Evolutionary conservation across 2,329 filamentous ascomycete species (phyloP).

Genomic region (Penicillium oxalicum): DNA sequence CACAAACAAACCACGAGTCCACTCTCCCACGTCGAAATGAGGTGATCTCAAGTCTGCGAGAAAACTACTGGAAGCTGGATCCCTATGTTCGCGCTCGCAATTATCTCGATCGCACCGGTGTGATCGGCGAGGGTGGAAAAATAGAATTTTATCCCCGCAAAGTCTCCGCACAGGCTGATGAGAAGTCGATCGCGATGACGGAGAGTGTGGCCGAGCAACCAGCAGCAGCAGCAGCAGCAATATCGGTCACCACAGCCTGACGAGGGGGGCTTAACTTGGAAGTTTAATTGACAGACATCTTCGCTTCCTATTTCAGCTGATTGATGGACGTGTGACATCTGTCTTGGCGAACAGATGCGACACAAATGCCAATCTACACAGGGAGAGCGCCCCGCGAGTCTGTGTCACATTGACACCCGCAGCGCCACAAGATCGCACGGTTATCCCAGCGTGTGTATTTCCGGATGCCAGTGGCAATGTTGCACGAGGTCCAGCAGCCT

Average conservation of each 20-base stretch:
- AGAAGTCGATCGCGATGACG: not conserved
- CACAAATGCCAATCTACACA: not conserved
- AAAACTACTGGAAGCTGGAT: constrained; percentile 15
- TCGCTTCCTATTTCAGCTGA: too few species aligned
- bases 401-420: too few species aligned
- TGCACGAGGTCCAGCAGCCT: too few species aligned
- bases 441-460: too few species aligned
- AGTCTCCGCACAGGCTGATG: not conserved
- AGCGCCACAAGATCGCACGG: too few species aligned
- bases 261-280: too few species aligned
- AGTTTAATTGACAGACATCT: not conserved
- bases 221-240: not conserved
- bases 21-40: constrained; percentile 1
- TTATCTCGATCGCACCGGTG: constrained; percentile 14
- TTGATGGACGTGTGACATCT: too few species aligned
- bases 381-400: too few species aligned
- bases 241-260: not conserved
- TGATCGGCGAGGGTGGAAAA: constrained; percentile 12
- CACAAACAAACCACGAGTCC: not conserved
- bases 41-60: constrained; percentile 8
- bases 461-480: too few species aligned
- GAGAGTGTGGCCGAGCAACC: not conserved
- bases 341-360: too few species aligned
- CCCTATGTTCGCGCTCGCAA: constrained; percentile 10
- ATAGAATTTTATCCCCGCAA: constrained; percentile 14